Evolutionary conservation across 208 protist species (phyloP), one percentile per base, ranked within the genome.

Genomic region (Trypanosoma melophagium): DNA sequence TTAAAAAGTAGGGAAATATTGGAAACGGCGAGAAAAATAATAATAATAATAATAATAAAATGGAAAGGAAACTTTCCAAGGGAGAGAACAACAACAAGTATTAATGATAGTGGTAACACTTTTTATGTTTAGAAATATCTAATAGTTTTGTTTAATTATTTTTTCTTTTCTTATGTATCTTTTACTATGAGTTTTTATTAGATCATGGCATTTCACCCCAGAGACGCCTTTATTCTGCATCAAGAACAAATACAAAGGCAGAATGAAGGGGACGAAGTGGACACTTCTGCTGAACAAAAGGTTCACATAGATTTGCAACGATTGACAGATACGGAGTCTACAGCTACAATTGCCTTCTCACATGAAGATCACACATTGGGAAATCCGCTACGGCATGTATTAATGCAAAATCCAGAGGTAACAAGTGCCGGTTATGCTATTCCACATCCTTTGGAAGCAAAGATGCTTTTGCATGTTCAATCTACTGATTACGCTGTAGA

Each of bases 361-460:
- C 84, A 97, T 67, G 92, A 98, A 68, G 92, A 94, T 60, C 90
- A 98, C 78, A 98, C 94, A 1, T 67, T 98, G 17, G 94, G 94
- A 60, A 98, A 98, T 69, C 77, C 92, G 28, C 71, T 98, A 16
- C 87, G 94, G 5, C 87, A 98, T 66, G 89, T 97, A 10, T 74
- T 98, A 10, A 97, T 97, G 91, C 89, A 97, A 68, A 94, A 97
- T 63, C 79, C 83, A 1, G 79, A 91, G 10, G 89, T 96, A 19
- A 85, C 83, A 1, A 96, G 81, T 56, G 92, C 90, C 21, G 95
- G 95, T 42, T 98, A 98, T 76, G 60, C 92, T 9, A 97, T 98
- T 69, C 95, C 95, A 2, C 95, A 98, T 71, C 95, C 95, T n/a
- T 68, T 97, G 19, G 92, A 98, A 71, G 71, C 84, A 24, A 97